Evolutionary conservation across 225 moss, liverwort and hornwort species (phyloP).

Genomic region (Bryum argenteum): DNA sequence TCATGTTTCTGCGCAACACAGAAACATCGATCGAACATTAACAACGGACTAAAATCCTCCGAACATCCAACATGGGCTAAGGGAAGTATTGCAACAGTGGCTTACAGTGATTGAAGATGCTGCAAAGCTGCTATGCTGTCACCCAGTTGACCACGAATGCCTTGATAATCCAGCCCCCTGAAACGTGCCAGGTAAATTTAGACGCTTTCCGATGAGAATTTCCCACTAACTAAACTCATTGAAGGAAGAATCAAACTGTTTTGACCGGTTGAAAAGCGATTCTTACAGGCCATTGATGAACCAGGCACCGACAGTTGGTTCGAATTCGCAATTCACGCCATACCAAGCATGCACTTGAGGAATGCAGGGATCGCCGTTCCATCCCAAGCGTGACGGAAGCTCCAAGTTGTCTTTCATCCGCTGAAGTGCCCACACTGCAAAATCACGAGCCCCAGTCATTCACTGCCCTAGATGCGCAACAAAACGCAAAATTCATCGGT

Average conservation of each 20-base stretch:
- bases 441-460: conserved; percentile 4
- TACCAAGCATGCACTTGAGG: conserved; percentile 90
- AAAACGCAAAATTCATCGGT: no score
- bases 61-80: neutral
- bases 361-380: conserved; percentile 94
- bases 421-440: conserved; percentile 83
- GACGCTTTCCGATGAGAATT: no score
- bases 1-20: conserved; percentile 66
- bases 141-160: conserved; percentile 63
- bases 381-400: conserved; percentile 82
- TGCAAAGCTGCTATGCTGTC: conserved; percentile 54
- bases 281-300: conserved; percentile 85
- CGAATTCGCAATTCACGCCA: conserved; percentile 67
- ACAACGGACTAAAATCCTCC: neutral
- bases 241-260: no score
- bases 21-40: neutral
- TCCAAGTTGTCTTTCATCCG: conserved; percentile 63
- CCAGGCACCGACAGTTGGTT: conserved; percentile 48
- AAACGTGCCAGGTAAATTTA: neutral
- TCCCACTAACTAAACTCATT: neutral
- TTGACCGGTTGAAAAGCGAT: neutral
- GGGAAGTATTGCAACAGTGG: neutral
- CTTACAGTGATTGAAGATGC: conserved; percentile 70
- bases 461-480: neutral
- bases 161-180: conserved; percentile 72